phyloP scores from a whole-genome alignment of 75 land plant species.

The Cunninghamia lanceolata region DNA sequence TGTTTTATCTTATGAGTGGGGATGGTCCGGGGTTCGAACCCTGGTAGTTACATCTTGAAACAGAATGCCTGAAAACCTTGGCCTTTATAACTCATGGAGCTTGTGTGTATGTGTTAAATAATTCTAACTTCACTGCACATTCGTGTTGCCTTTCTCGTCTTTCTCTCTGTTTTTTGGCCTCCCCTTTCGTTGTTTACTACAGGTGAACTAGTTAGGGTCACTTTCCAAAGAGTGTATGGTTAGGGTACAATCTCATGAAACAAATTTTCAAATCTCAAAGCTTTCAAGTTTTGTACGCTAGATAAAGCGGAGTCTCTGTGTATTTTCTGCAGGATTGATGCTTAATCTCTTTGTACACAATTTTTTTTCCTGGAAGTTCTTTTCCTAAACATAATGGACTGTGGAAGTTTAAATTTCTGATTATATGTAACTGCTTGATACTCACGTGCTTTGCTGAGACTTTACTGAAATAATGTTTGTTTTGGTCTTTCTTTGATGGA shows the following conservation, averaged over 20 bases:
- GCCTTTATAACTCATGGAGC: neutral
- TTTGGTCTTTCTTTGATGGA: conserved; percentile 2
- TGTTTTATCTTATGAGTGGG: neutral
- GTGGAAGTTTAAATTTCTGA: neutral
- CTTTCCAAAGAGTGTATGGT: neutral
- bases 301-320: neutral
- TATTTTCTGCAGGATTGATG: neutral
- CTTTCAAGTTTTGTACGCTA: neutral
- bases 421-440: neutral
- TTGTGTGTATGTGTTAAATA: neutral
- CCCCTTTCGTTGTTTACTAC: neutral
- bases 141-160: neutral
- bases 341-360: neutral
- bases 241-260: neutral
- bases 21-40: neutral
- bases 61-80: neutral
- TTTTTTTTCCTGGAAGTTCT: neutral
- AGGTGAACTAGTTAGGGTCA: neutral
- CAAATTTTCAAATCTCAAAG: neutral
- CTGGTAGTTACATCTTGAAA: neutral
- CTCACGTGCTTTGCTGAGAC: too few relatives aligned
- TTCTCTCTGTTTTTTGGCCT: neutral
- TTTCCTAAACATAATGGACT: neutral
- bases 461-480: neutral
- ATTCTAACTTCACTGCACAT: neutral